Evolutionary conservation across 2,329 filamentous ascomycete species (phyloP).

Genomic region (Penicillium freii): DNA sequence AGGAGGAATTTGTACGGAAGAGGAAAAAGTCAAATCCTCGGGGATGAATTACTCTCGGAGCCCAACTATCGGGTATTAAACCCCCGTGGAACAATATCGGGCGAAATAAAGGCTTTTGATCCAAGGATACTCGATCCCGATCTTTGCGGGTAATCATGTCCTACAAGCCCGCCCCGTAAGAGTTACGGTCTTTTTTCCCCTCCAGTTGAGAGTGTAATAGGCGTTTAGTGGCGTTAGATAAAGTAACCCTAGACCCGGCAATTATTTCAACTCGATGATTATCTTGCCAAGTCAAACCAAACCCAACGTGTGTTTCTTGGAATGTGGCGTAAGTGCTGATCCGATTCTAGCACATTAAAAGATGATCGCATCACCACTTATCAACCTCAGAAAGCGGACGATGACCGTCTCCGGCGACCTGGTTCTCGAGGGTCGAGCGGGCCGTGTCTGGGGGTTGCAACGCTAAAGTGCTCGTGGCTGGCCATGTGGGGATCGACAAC

Average conservation of each 20-base stretch:
- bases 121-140: neutral
- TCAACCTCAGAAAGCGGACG: neutral
- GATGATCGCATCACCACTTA: conserved; percentile 1
- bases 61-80: neutral
- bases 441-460: conserved; percentile 1
- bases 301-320: neutral
- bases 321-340: neutral
- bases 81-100: neutral
- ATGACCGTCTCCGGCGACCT: conserved; percentile 5
- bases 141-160: neutral
- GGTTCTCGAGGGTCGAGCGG: neutral
- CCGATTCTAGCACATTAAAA: neutral
- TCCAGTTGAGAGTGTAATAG: neutral
- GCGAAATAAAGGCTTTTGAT: neutral
- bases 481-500: conserved; percentile 16
- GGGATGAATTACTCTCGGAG: neutral
- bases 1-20: neutral
- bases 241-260: neutral
- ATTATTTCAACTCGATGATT: neutral
- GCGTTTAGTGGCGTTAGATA: neutral
- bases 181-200: neutral
- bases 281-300: neutral
- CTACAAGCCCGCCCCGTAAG: neutral
- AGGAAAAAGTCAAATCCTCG: neutral
- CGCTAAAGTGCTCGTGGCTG: conserved; percentile 9